A percentile compares a stretch with the other conserved stretches of the same genome.
Conservation (phyloP, 169 alveolate genomes). For the Cryptosporidium ryanae region DNA sequence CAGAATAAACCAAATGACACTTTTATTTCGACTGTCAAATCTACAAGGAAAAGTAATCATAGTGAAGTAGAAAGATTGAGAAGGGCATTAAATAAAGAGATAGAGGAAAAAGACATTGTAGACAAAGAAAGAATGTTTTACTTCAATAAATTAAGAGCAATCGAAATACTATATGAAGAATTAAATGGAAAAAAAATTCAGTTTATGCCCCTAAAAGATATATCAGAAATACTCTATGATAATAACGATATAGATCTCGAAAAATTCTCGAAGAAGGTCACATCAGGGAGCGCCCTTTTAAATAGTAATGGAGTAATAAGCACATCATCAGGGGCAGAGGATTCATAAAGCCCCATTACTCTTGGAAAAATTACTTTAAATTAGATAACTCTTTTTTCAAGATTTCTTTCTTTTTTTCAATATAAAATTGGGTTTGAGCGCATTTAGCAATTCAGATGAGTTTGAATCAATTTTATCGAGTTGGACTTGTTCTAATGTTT, state of each 20-base stretch:
- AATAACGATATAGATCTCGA: slow-evolving; percentile 64
- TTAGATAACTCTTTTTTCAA: background rate
- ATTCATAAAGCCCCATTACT: background rate
- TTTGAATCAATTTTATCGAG: slow-evolving; percentile 20
- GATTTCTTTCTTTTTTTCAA: slow-evolving; percentile 48
- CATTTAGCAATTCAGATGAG: slow-evolving; percentile 19
- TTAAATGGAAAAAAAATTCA: slow-evolving; percentile 75
- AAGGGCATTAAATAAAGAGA: slow-evolving; percentile 81
- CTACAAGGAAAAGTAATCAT: slow-evolving; percentile 75
- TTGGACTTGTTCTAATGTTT: slow-evolving; percentile 60
- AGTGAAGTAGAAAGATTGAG: slow-evolving; percentile 78
- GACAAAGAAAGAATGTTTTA: slow-evolving; percentile 92
- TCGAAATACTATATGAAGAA: slow-evolving; percentile 90
- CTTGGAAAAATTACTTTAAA: background rate
- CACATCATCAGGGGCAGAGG: slow-evolving; percentile 56
- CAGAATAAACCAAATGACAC: slow-evolving; percentile 39
- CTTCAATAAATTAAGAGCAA: slow-evolving; percentile 90
- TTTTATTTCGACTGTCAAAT: slow-evolving; percentile 46
- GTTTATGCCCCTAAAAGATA: slow-evolving; percentile 76
- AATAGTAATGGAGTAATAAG: slow-evolving; percentile 72
- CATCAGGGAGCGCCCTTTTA: background rate
- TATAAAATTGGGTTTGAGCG: slow-evolving; percentile 37
- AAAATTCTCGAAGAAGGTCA: slow-evolving; percentile 28
- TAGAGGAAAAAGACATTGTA: slow-evolving; percentile 85
- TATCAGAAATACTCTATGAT: slow-evolving; percentile 72